Evolutionary conservation across 2,329 filamentous ascomycete species (phyloP), one percentile per base, ranked within the genome.

Genomic region (Ophiostoma triangulosporum): DNA sequence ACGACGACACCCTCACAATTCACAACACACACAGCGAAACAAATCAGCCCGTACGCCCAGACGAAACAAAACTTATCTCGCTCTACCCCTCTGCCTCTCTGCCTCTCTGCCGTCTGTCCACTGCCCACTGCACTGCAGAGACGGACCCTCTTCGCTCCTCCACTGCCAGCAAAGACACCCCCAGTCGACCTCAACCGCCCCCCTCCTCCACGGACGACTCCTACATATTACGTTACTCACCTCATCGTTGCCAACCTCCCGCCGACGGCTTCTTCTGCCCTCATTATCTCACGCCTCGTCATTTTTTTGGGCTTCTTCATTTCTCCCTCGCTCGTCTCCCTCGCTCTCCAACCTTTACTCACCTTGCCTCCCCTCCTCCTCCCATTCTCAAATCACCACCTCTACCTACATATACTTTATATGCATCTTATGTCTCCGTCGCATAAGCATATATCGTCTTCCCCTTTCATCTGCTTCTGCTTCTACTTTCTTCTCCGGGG

Each of bases 221-320:
- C 33, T 43, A n/a, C n/a, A n/a, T n/a, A n/a, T 54, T 51, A 32
- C 53, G 48, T 48, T 49, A 56, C 43, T 50, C 53, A 50, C 51
- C 22, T 32, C 48, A 48, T 48, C 33, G 22, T 36, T 24, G 40
- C 49, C 53, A 48, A 52, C 50, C 45, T 40, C 43, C 45, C 32
- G 40, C 38, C 7, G 9, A 6, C 9, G 22, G 31, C 14, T 22
- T 26, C 20, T 45, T 24, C 7, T 43, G 24, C 26, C 48, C 24
- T 45, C 15, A 46, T 38, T 46, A 31, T 17, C 43, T 46, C 43
- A 29, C 31, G 1, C 9, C 29, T 35, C 3, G 8, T 14, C 32
- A 15, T 15, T 15, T 35, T 15, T 5, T 31, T 20, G 5, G 6
- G 5, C 20, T 12, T 20, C n/a, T 12, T 32, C 3, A 15, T 5